These are phyloP conservation scores for Asterionellopsis glacialis DNA, from an alignment of 108 stramenopile species.

Conservation along the genomic window DNA sequence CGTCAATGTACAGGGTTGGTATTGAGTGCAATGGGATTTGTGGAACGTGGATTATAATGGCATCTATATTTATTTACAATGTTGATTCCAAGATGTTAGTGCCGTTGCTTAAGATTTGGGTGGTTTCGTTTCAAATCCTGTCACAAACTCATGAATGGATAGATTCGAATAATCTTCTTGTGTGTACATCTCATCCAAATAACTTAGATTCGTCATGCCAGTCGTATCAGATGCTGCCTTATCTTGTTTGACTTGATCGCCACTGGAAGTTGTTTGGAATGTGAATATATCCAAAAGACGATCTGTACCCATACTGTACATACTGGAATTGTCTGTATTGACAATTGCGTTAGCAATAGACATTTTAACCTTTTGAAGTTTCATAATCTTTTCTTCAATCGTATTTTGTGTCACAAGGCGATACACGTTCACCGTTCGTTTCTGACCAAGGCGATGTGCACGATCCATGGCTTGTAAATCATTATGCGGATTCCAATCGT, in stretches of 20 bases:
- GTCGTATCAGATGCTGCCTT: background rate
- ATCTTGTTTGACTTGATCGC: background rate
- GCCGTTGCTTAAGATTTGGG: background rate
- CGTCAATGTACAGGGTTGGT: slow-evolving; percentile 67
- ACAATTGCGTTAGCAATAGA: slow-evolving; percentile 80
- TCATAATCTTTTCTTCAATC: slow-evolving; percentile 90
- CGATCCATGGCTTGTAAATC: slow-evolving; percentile 71
- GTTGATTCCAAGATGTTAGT: background rate
- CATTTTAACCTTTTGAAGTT: slow-evolving; percentile 63
- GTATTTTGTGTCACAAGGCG: slow-evolving; percentile 83
- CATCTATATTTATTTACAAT: background rate
- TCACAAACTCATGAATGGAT: slow-evolving; percentile 23
- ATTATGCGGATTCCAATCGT: slow-evolving; percentile 78
- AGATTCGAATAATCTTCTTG: slow-evolving; percentile 38
- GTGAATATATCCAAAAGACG: slow-evolving; percentile 79
- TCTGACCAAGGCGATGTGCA: slow-evolving; percentile 82
- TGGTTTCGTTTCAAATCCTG: slow-evolving; percentile 1
- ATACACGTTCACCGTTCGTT: slow-evolving; percentile 84
- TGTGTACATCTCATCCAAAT: slow-evolving; percentile 8
- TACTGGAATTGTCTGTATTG: slow-evolving; percentile 78
- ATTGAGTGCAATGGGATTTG: slow-evolving; percentile 66
- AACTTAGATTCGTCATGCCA: background rate
- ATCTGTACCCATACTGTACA: slow-evolving; percentile 90
- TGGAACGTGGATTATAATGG: slow-evolving; percentile 43
- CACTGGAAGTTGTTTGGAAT: slow-evolving; percentile 8